phyloP scores from a whole-genome alignment of 2,329 filamentous ascomycete genomes.

The Scedosporium dehoogii region DNA sequence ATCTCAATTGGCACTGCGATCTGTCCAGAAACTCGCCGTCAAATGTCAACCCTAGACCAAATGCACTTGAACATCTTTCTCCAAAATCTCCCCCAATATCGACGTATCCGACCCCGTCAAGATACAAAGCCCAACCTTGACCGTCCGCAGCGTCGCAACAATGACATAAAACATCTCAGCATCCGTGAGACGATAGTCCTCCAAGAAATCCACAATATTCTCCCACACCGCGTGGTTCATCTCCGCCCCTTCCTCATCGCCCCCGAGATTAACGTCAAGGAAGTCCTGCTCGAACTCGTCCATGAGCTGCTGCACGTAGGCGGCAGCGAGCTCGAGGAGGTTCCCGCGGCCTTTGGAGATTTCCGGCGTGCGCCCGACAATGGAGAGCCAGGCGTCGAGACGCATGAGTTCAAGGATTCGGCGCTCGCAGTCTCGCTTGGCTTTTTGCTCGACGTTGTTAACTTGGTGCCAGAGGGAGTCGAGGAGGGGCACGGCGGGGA shows the following conservation, averaged over 20 bases:
- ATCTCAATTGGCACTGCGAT: no score
- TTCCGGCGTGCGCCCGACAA: constrained; percentile 8
- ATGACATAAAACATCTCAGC: constrained; percentile 5
- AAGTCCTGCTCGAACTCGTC: constrained; percentile 5
- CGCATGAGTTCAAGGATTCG: background rate
- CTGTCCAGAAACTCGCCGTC: no score
- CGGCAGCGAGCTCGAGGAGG: constrained; percentile 10
- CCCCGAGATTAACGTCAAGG: background rate
- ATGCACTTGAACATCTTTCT: background rate
- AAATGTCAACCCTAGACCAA: background rate
- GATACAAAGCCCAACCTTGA: background rate
- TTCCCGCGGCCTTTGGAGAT: background rate
- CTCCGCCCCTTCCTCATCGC: background rate
- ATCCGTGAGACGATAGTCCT: constrained; percentile 1
- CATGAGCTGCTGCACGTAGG: constrained; percentile 9
- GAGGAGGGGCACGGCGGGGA: background rate
- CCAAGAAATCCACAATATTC: background rate
- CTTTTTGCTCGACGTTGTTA: background rate
- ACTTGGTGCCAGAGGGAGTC: background rate
- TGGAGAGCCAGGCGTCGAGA: background rate
- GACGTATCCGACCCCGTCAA: constrained; percentile 6
- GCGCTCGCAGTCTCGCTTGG: background rate
- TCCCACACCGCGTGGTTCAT: background rate
- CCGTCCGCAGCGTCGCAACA: constrained; percentile 1
- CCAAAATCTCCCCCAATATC: background rate